Percentiles rank a stretch among this genome's conserved stretches.
Conservation (phyloP, 495 filamentous ascomycete genomes). For the Tuber microsphaerosporum region DNA sequence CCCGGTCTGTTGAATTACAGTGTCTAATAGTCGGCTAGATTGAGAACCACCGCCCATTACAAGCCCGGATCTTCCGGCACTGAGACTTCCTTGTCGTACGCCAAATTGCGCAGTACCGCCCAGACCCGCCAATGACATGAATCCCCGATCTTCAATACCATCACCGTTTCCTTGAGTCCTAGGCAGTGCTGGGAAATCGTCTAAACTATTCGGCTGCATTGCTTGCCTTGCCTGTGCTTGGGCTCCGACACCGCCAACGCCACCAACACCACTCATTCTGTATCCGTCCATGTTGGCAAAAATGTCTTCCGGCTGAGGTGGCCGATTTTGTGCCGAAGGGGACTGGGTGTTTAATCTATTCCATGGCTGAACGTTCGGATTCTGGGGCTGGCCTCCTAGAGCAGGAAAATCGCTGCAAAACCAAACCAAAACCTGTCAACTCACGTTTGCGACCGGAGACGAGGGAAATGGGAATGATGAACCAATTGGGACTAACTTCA, state of each 20-base stretch:
- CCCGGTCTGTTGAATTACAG: constrained; percentile 30
- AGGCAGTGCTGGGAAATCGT: constrained; percentile 38
- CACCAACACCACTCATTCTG: constrained; percentile 34
- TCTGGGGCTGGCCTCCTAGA: constrained; percentile 37
- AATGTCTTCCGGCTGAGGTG: constrained; percentile 36
- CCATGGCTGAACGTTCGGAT: constrained; percentile 38
- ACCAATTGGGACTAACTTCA: constrained; percentile 26
- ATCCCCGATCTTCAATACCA: constrained; percentile 28
- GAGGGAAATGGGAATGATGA: background rate
- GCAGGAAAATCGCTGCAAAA: constrained; percentile 39
- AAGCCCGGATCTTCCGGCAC: constrained; percentile 23
- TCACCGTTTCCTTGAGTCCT: constrained; percentile 29
- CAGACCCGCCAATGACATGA: constrained; percentile 32
- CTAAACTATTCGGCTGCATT: constrained; percentile 35
- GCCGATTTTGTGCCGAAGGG: constrained; percentile 32
- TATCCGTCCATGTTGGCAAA: constrained; percentile 36
- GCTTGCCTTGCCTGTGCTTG: constrained; percentile 27
- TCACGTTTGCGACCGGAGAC: constrained; percentile 3
- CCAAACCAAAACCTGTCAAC: constrained; percentile 12
- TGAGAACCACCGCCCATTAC: constrained; percentile 24
- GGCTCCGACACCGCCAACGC: constrained; percentile 10
- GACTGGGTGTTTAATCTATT: constrained; percentile 40
- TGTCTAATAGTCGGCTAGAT: constrained; percentile 29
- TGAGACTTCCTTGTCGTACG: constrained; percentile 24
- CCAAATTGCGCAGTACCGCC: constrained; percentile 23